phyloP scores from a whole-genome alignment of 2,329 filamentous ascomycete genomes.

The Colletotrichum sp. region DNA sequence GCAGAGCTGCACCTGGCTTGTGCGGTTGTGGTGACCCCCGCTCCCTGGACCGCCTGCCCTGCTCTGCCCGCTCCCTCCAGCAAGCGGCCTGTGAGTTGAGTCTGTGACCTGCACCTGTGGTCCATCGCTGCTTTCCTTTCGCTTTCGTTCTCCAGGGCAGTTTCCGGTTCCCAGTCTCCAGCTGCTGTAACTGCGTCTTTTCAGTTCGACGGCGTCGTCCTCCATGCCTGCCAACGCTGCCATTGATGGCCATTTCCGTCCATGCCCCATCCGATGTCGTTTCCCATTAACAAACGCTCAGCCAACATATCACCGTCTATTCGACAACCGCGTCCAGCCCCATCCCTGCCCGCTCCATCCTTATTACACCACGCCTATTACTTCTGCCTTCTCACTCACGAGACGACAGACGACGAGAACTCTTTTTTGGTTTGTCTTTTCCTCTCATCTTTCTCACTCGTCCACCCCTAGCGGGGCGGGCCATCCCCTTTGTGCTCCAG shows the following conservation, averaged over 20 bases:
- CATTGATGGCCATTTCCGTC: neutral
- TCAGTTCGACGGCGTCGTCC: neutral
- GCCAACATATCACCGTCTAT: neutral
- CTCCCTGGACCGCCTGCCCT: neutral
- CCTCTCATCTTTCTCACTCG: neutral
- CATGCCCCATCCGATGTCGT: neutral
- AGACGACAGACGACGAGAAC: neutral
- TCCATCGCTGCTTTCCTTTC: neutral
- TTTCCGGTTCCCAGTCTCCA: neutral
- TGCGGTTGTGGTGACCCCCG: neutral
- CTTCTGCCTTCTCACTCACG: slow-evolving; percentile 12
- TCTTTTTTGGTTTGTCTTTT: neutral
- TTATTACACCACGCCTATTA: neutral
- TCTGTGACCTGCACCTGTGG: neutral
- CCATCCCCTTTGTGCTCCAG: neutral
- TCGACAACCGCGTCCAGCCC: neutral
- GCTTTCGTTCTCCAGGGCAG: neutral
- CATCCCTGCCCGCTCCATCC: neutral
- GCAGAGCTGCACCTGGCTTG: neutral
- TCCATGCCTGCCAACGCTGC: neutral
- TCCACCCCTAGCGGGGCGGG: neutral
- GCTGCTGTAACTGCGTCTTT: neutral
- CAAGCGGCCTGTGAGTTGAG: neutral
- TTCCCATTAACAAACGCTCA: neutral
- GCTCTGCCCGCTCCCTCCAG: neutral